Evolutionary conservation across 371 early-diverging fungal genomes (phyloP).

Genomic region (Nematocida minor): DNA sequence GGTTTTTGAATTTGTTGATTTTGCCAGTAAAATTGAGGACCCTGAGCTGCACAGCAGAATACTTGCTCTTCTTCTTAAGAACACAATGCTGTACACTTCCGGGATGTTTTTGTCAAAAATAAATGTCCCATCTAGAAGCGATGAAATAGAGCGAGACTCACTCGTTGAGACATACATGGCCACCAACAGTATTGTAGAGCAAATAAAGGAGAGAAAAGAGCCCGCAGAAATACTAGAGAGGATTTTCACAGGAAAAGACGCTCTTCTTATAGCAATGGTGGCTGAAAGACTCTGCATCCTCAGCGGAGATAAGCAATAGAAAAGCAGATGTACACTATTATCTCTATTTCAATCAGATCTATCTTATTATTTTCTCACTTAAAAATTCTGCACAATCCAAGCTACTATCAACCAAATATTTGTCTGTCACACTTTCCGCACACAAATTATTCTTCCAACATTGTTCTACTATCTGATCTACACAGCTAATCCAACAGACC

Average conservation of each 20-base stretch:
- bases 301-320: too few species aligned
- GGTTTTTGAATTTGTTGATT: constrained; percentile 6
- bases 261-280: neutral
- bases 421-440: too few species aligned
- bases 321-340: neutral
- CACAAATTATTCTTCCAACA: too few species aligned
- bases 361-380: too few species aligned
- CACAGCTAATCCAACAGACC: too few species aligned
- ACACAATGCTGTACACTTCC: constrained; percentile 18
- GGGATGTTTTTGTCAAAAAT: constrained; percentile 11
- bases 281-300: neutral
- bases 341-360: too few species aligned
- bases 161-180: neutral
- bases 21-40: constrained; percentile 14
- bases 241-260: neutral
- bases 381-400: too few species aligned
- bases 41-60: neutral
- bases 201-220: neutral
- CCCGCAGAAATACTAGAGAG: neutral
- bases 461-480: too few species aligned
- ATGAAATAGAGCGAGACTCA: neutral
- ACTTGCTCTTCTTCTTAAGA: neutral
- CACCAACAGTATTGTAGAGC: neutral
- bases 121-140: neutral
- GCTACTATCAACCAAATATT: too few species aligned